phyloP scores from a whole-genome alignment of 208 protist genomes.

The Trichomonas gallinae region DNA sequence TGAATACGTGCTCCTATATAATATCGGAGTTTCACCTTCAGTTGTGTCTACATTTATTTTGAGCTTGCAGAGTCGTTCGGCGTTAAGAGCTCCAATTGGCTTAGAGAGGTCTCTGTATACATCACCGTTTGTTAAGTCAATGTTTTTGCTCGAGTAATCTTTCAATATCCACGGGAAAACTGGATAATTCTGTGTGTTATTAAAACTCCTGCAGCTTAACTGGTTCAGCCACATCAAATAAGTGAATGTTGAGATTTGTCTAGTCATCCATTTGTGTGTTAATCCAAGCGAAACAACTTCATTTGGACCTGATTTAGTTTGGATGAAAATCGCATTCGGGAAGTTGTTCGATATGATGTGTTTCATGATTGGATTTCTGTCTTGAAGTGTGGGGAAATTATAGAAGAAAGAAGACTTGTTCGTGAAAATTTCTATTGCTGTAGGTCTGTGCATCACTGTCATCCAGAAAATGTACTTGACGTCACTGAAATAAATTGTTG shows the following conservation, averaged over 20 bases:
- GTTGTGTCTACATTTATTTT: not conserved
- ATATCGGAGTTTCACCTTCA: not conserved
- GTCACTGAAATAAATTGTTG: not conserved
- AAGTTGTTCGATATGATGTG: not conserved
- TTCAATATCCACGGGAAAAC: conserved; percentile 24
- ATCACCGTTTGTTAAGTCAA: not conserved
- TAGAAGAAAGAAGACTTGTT: not conserved
- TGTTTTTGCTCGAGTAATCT: not conserved
- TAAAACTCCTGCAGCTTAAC: not conserved
- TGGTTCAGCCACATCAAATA: conserved; percentile 19
- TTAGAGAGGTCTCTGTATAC: not conserved
- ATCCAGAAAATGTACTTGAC: not conserved
- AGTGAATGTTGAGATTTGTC: not conserved
- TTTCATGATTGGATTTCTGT: not conserved
- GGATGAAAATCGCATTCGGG: not conserved
- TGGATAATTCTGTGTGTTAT: not conserved
- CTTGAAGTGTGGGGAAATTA: not conserved
- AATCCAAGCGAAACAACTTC: not conserved
- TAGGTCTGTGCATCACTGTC: not conserved
- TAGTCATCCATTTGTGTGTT: not conserved
- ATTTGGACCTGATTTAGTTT: not conserved
- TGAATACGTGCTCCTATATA: not conserved
- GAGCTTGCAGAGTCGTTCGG: not conserved
- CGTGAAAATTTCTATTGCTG: not conserved
- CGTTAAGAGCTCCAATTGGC: not conserved